phyloP scores from a whole-genome alignment of 2,329 filamentous ascomycete species.

The Colletotrichum brevisporum region DNA sequence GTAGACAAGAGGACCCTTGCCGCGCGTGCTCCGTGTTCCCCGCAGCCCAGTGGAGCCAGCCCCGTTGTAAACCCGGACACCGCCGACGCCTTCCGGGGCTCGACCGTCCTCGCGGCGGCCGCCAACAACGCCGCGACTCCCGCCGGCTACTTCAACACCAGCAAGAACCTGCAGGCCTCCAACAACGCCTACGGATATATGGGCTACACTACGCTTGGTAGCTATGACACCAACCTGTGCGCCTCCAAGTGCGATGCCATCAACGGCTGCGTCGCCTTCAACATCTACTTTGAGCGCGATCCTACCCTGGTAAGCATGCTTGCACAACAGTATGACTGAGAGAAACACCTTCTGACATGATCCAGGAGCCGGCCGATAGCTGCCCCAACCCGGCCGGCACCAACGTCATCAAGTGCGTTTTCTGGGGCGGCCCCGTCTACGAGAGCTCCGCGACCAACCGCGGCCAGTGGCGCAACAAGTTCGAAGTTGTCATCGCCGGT shows the following conservation, averaged over 20 bases:
- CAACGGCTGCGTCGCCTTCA: constrained; percentile 20
- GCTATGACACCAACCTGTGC: constrained; percentile 17
- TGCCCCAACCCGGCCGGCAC: constrained; percentile 23
- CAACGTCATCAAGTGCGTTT: constrained; percentile 27
- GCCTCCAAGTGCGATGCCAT: constrained; percentile 15
- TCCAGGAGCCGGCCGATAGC: neutral
- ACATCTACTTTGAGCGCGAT: constrained; percentile 33
- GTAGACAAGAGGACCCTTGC: too few species aligned
- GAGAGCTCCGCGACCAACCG: constrained; percentile 34
- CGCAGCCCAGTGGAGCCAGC: constrained; percentile 10
- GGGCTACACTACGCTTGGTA: constrained; percentile 23
- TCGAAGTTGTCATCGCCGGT: constrained; percentile 35
- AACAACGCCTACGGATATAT: constrained; percentile 18
- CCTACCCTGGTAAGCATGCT: neutral
- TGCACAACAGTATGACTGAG: too few species aligned
- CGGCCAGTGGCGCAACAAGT: constrained; percentile 30
- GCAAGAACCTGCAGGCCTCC: constrained; percentile 30
- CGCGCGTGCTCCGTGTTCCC: neutral
- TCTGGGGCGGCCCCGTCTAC: constrained; percentile 21
- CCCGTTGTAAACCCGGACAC: constrained; percentile 20
- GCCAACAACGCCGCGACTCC: constrained; percentile 12
- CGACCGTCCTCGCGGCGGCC: constrained; percentile 4
- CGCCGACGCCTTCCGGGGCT: constrained; percentile 16
- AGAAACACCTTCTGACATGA: too few species aligned
- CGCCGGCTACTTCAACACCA: constrained; percentile 25